These are phyloP conservation scores for Raphidocelis subcapitata DNA, from an alignment of 139 green algal genomes.

Conservation along the genomic window DNA sequence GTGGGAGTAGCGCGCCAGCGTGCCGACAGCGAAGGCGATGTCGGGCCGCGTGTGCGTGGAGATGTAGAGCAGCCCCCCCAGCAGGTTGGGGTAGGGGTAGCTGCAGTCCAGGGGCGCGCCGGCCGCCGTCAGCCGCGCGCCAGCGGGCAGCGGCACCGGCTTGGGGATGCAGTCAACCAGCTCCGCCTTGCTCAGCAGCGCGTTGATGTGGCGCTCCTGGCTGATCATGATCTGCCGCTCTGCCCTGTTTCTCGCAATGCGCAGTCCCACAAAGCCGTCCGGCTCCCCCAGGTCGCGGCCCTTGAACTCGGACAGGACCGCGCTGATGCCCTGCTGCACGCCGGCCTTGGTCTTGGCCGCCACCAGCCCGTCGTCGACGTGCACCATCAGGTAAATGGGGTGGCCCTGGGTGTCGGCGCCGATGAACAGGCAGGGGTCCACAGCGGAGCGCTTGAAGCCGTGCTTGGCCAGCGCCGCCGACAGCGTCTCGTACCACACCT, in stretches of 20 bases:
- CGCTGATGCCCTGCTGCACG: constrained; percentile 2
- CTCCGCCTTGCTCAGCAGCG: constrained; percentile 1
- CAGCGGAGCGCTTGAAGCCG: constrained; percentile 22
- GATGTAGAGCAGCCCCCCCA: constrained; percentile 19
- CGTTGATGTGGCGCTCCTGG: not conserved
- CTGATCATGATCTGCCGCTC: too few relatives aligned
- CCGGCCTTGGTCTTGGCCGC: not conserved
- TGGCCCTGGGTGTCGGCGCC: not conserved
- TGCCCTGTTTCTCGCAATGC: too few relatives aligned
- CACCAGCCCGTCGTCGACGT: constrained; percentile 25
- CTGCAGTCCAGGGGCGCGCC: not conserved
- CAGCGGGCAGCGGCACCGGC: not conserved
- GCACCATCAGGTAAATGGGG: constrained; percentile 26
- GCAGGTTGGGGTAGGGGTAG: constrained; percentile 12
- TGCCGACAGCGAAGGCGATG: constrained; percentile 27
- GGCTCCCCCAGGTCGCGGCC: constrained; percentile 11
- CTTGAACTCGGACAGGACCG: constrained; percentile 31
- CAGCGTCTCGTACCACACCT: constrained; percentile 34
- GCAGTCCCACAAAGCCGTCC: not conserved
- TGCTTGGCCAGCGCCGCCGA: constrained; percentile 9
- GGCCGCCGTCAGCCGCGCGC: not conserved
- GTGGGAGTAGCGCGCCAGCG: constrained; percentile 23
- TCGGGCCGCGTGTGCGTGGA: constrained; percentile 27
- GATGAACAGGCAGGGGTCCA: constrained; percentile 29
- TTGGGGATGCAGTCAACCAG: not conserved